Conservation (phyloP, 805 yeast genomes). For the Naumovozyma castellii region DNA sequence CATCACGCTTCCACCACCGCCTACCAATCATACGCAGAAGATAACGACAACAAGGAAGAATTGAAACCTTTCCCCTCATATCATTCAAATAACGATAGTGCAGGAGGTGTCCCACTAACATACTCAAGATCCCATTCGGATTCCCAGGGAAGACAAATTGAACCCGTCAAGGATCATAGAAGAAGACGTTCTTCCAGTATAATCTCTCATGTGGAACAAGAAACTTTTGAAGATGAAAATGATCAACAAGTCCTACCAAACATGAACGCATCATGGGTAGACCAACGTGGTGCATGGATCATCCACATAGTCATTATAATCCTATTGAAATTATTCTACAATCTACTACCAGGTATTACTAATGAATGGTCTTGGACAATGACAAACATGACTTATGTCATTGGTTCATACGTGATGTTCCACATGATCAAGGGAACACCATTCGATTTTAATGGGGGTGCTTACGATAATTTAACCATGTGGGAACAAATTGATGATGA, state of each 20-base stretch:
- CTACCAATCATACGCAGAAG: not conserved
- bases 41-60: not conserved
- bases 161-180: slow-evolving; percentile 31
- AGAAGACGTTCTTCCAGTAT: slow-evolving; percentile 81
- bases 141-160: slow-evolving; percentile 5
- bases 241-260: slow-evolving; percentile 87
- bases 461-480: slow-evolving; percentile 91
- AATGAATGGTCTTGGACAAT: slow-evolving; percentile 88
- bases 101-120: too few species aligned
- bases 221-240: slow-evolving; percentile 79
- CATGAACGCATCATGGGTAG: slow-evolving; percentile 93
- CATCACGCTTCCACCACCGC: too few species aligned
- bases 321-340: slow-evolving; percentile 65
- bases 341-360: slow-evolving; percentile 69
- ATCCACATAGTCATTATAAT: slow-evolving; percentile 79
- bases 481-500: slow-evolving; percentile 97
- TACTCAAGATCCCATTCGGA: not conserved
- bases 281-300: slow-evolving; percentile 92
- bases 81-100: slow-evolving; percentile 5
- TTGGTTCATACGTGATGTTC: slow-evolving; percentile 92
- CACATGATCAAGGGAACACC: slow-evolving; percentile 96
- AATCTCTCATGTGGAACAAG: slow-evolving; percentile 88
- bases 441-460: slow-evolving; percentile 92
- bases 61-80: slow-evolving; percentile 27
- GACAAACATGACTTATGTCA: slow-evolving; percentile 80